Evolutionary conservation across 73 alveolate species (phyloP), one percentile per base, ranked within the genome.

Genomic region (Tetrahymena borealis): DNA sequence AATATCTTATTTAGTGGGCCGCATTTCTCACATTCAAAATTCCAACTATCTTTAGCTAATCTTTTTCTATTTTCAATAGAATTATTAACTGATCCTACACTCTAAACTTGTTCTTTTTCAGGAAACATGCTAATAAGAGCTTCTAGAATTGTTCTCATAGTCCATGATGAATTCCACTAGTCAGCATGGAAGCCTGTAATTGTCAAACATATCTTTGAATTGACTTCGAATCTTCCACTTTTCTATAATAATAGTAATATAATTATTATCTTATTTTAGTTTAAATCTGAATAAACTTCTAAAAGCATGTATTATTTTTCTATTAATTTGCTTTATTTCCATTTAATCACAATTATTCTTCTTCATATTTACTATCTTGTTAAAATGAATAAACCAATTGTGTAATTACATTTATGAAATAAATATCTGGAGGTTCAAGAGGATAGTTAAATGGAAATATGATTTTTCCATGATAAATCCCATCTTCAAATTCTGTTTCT

Each of bases 111-210:
- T 18, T 96, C 96, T 16, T 98, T 99, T 90, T 97, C 96, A 5
- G 97, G 93, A 94, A 98, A 97, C 92, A 97, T 97, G 40, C 98
- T 94, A 38, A 98, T 97, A 36, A 92, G 77, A 31, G 33, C 78
- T 33, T 43, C 38, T 78, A 36, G 37, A 6, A 38, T 36, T 13
- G 33, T 78, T 20, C 60, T 92, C 41, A 78, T 38, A 35, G 99
- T 98, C 99, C 99, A 98, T 90, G 99, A 98, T 15, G 99, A 98
- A 95, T 98, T 98, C 99, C 99, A 98, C 40, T 97, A 96, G 91
- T 98, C 99, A 36, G 98, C 98, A 78, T 98, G 99, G 91, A 94
- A 98, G 91, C 96, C 96, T 4, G 99, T 98, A 93, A 98, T 97
- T 20, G 98, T 97, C 91, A 98, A 91, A 91, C 99, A 98, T 38